phyloP scores from a whole-genome alignment of 768 basidiomycete genomes.

The Megacollybia marginata region DNA sequence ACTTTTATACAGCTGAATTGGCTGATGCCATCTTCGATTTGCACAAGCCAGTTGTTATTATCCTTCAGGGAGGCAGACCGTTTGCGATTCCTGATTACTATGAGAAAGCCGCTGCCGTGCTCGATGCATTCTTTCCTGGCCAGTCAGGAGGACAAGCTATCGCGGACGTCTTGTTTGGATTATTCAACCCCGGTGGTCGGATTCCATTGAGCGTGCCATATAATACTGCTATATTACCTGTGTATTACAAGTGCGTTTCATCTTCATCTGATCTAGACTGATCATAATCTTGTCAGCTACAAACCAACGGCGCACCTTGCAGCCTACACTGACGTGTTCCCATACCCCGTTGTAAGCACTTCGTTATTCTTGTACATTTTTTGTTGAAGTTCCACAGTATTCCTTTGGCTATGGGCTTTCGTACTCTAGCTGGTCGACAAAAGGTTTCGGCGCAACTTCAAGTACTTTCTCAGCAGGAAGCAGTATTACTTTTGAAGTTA shows the following conservation, averaged over 20 bases:
- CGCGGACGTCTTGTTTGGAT: constrained; percentile 16
- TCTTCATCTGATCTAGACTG: background rate
- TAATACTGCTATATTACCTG: constrained; percentile 13
- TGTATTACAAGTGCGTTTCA: constrained; percentile 16
- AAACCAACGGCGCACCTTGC: constrained; percentile 13
- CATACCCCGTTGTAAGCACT: constrained; percentile 13
- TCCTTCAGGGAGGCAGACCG: constrained; percentile 17
- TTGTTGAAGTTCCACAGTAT: constrained; percentile 6
- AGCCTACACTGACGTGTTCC: constrained; percentile 14
- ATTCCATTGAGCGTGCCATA: constrained; percentile 17
- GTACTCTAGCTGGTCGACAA: constrained; percentile 12
- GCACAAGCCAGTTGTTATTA: constrained; percentile 14
- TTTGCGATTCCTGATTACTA: constrained; percentile 19
- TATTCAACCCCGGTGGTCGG: constrained; percentile 17
- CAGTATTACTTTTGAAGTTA: constrained; percentile 14
- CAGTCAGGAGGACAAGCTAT: constrained; percentile 20
- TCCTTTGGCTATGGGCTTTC: constrained; percentile 19
- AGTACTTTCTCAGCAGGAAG: constrained; percentile 12
- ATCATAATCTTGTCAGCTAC: constrained; percentile 6
- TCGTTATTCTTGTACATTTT: background rate
- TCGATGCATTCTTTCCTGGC: constrained; percentile 20
- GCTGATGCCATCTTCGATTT: constrained; percentile 17
- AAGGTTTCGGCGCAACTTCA: constrained; percentile 12
- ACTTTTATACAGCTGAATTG: constrained; percentile 9
- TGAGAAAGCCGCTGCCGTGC: constrained; percentile 10